A percentile compares a stretch with the other conserved stretches of the same genome.
Conservation (phyloP, 148 eudicot genomes). For the Rhododendron mucronatum region DNA sequence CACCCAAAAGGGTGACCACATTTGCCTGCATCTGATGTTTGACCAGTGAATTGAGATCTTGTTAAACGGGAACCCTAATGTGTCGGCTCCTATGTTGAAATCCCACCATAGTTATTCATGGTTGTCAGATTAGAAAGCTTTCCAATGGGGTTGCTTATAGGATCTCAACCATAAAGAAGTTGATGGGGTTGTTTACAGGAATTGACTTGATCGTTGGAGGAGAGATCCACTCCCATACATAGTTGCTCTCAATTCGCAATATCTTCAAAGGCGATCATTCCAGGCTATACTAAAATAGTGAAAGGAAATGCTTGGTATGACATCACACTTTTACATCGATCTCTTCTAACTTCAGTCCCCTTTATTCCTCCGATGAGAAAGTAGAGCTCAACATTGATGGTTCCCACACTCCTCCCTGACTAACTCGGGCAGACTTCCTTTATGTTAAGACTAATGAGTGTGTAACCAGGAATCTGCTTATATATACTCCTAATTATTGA, state of each 20-base stretch:
- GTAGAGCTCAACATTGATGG: not conserved
- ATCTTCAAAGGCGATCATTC: not conserved
- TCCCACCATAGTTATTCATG: not conserved
- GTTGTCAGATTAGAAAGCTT: not conserved
- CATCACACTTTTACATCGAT: not conserved
- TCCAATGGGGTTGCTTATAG: not conserved
- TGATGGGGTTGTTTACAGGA: not conserved
- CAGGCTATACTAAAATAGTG: not conserved
- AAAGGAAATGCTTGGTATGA: not conserved
- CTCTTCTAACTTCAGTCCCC: not conserved
- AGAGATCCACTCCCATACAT: not conserved
- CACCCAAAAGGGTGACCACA: not conserved
- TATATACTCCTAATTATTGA: not conserved
- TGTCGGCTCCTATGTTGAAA: not conserved
- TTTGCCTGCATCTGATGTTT: not conserved
- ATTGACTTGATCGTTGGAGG: not conserved
- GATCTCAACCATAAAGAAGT: not conserved
- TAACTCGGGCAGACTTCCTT: not conserved
- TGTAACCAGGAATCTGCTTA: not conserved
- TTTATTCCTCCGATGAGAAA: not conserved
- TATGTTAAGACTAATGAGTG: not conserved
- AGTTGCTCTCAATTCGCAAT: not conserved
- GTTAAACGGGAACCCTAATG: not conserved
- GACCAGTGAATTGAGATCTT: not conserved
- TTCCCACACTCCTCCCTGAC: not conserved